Conservation (phyloP, 345 rosid genomes). For the Bruguiera sexangula region DNA sequence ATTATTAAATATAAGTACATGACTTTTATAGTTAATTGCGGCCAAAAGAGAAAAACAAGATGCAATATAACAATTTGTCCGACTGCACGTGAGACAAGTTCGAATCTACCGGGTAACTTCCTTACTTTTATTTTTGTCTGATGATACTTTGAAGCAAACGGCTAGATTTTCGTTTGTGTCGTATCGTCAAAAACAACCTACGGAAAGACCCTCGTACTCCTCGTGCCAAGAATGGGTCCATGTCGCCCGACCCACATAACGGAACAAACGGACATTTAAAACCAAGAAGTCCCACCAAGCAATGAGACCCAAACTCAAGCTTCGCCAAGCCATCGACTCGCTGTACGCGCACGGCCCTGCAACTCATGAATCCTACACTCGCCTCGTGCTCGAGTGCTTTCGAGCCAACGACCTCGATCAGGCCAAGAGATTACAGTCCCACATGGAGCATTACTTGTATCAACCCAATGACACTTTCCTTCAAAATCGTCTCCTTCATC, state of each 20-base stretch:
- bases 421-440: conserved; percentile 46
- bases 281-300: background rate
- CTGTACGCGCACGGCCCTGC: conserved; percentile 32
- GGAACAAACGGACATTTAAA: conserved; percentile 24
- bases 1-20: no score
- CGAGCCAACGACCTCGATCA: conserved; percentile 43
- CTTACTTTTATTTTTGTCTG: no score
- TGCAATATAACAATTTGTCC: no score
- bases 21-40: no score
- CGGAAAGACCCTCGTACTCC: no score
- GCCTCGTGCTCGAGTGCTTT: conserved; percentile 46
- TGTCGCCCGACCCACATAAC: conserved; percentile 1
- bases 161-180: no score
- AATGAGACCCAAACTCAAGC: conserved; percentile 36
- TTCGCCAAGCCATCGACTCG: conserved; percentile 45
- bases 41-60: no score
- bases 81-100: no score
- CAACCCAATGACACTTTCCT: conserved; percentile 37
- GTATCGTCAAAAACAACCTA: no score
- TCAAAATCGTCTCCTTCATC: conserved; percentile 52
- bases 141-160: no score
- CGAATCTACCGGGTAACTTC: no score
- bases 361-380: conserved; percentile 39
- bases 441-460: conserved; percentile 46
- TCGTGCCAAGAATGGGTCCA: no score